Evolutionary conservation across 116 monocot genomes (phyloP).

Genomic region (Cymodocea nodosa): DNA sequence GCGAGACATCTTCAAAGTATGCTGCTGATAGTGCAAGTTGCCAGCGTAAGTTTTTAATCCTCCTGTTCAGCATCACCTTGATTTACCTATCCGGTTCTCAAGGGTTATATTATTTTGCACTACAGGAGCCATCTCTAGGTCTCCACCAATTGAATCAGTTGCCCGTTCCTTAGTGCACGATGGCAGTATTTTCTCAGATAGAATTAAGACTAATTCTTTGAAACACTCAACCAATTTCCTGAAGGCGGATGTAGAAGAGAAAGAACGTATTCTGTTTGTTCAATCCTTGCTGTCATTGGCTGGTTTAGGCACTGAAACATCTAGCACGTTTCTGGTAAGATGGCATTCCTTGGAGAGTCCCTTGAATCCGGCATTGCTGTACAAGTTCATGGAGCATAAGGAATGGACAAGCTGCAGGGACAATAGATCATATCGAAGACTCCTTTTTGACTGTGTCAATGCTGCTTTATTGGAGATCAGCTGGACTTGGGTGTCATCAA

Average conservation of each 20-base stretch:
- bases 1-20: constrained; percentile 19
- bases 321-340: constrained; percentile 9
- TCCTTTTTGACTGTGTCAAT: constrained; percentile 46
- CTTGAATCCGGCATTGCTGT: constrained; percentile 26
- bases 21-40: constrained; percentile 10
- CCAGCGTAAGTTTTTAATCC: neutral
- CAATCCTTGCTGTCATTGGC: constrained; percentile 22
- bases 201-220: neutral
- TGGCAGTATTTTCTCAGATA: neutral
- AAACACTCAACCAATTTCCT: neutral
- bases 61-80: neutral
- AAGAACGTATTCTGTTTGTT: constrained; percentile 10
- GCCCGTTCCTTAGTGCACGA: constrained; percentile 22
- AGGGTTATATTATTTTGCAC: neutral
- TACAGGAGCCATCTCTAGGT: constrained; percentile 14
- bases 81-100: neutral
- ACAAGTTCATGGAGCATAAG: constrained; percentile 17
- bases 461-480: constrained; percentile 28
- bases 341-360: constrained; percentile 38
- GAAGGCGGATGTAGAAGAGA: constrained; percentile 12
- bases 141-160: constrained; percentile 29
- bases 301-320: constrained; percentile 15
- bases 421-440: constrained; percentile 22
- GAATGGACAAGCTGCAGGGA: constrained; percentile 21
- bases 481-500: neutral